Evolutionary conservation across 148 eudicot genomes (phyloP), one percentile per base, ranked within the genome.

Genomic region (Polygonum maritimum): DNA sequence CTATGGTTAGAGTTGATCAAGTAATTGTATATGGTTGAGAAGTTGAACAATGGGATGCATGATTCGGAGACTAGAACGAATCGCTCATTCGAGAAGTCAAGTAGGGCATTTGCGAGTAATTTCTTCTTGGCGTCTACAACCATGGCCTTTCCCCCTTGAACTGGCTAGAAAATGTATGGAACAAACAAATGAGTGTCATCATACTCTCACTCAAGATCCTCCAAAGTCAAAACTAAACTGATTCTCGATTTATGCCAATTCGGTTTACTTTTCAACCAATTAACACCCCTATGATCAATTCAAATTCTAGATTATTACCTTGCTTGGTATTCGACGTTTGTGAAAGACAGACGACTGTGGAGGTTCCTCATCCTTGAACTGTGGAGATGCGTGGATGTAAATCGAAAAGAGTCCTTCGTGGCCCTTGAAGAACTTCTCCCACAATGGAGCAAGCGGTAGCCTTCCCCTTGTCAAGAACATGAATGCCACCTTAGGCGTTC

Each of bases 361-460:
- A 7, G 85, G 74, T 69, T 63, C 83, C 18, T 83, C 78, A 45
- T 71, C 77, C 19, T 76, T 47, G 71, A 41, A 74, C 0, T 75
- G 63, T 0, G 87, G 81, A 58, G 87, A 83, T 2, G 85, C 80
- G 73, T 92, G 97, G 15, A 92, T 79, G 71, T 92, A 92, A 52
- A 92, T 87, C 5, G 97, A 81, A 62, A 79, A 92, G 15, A 86
- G 73, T 4, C 88, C 83, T 74, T 86, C 81, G 73, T 90, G 76
- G 16, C 97, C 92, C 63, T 85, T 81, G 40, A 92, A 92, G 84
- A 92, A 92, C 80, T 65, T 58, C 81, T 92, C 97, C 92, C 97
- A 92, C 63, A 92, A 75, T 0, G 92, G 89, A 1, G 88, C 87
- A 3, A 92, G 55, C 6, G 87, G 78, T 62, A 92, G 81, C 9